Conservation (phyloP, 2,329 filamentous ascomycete species). For the Ascochyta rabiei region DNA sequence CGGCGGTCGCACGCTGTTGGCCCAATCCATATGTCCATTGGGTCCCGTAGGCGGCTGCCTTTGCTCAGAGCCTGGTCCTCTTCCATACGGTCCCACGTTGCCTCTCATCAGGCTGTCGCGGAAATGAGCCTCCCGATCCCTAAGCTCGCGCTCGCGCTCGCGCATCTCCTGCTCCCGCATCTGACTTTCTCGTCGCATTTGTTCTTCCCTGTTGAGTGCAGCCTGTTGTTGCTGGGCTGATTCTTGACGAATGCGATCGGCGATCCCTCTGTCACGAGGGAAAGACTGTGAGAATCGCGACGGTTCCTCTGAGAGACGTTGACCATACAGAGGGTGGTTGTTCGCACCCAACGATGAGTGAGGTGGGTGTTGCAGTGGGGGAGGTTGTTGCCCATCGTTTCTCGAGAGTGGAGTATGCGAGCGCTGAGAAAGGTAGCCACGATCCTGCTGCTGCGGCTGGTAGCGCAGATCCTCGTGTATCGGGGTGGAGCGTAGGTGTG, state of each 20-base stretch:
- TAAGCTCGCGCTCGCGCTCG: conserved; percentile 30
- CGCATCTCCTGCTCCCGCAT: conserved; percentile 31
- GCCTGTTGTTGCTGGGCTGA: conserved; percentile 36
- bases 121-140: conserved; percentile 28
- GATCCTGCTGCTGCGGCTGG: conserved; percentile 35
- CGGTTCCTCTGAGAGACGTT: conserved; percentile 38
- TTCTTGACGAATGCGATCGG: conserved; percentile 41
- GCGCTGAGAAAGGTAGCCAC: conserved; percentile 35
- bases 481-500: conserved; percentile 26
- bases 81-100: conserved; percentile 25
- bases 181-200: conserved; percentile 26
- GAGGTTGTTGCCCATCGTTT: conserved; percentile 34
- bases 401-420: conserved; percentile 45
- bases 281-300: conserved; percentile 32
- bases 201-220: conserved; percentile 32
- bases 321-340: conserved; percentile 33
- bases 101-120: conserved; percentile 28
- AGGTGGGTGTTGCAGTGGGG: conserved; percentile 40
- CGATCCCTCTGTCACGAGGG: conserved; percentile 31
- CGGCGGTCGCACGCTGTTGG: conserved; percentile 24
- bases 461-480: conserved; percentile 40
- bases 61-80: conserved; percentile 20
- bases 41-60: conserved; percentile 15
- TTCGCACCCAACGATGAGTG: conserved; percentile 38
- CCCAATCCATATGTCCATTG: conserved; percentile 30